A percentile compares a stretch with the other conserved stretches of the same genome.
phyloP scores from a whole-genome alignment of 1,284 basidiomycete species.

The Sporisorium sorghi region DNA sequence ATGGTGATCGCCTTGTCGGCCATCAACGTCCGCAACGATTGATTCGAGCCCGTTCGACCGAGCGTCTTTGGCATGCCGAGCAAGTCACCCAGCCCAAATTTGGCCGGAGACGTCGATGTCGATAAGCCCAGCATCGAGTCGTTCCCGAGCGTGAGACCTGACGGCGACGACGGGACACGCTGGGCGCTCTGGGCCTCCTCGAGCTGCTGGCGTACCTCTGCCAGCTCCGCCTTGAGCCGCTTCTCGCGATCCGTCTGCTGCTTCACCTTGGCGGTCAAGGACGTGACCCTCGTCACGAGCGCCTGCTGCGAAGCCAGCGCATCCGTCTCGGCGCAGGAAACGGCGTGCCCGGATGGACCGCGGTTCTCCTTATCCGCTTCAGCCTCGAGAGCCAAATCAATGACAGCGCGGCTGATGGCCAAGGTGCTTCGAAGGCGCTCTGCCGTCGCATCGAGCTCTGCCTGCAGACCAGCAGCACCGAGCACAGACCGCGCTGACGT shows the following conservation, averaged over 20 bases:
- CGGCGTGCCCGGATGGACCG: constrained; percentile 1
- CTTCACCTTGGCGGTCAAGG: constrained; percentile 31
- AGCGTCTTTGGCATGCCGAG: constrained; percentile 20
- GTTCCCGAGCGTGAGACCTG: constrained; percentile 16
- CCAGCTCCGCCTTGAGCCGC: constrained; percentile 26
- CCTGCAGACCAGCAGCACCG: constrained; percentile 23
- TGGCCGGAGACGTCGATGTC: constrained; percentile 31
- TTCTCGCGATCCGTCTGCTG: constrained; percentile 25
- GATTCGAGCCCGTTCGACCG: constrained; percentile 18
- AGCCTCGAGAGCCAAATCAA: constrained; percentile 29
- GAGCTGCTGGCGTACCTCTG: constrained; percentile 30
- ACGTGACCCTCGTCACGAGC: constrained; percentile 20
- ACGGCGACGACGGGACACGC: constrained; percentile 23
- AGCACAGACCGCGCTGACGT: constrained; percentile 10
- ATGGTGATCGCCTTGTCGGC: constrained; percentile 22
- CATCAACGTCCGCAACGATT: constrained; percentile 18
- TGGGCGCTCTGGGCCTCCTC: constrained; percentile 12
- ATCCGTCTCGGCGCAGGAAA: constrained; percentile 12
- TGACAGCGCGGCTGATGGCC: constrained; percentile 36
- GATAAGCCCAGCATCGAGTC: constrained; percentile 43
- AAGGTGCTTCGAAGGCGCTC: constrained; percentile 31
- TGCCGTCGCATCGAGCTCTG: constrained; percentile 28
- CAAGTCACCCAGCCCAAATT: background rate
- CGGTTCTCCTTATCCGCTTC: constrained; percentile 21
- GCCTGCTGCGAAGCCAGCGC: constrained; percentile 25